Evolutionary conservation across 306 rosid species (phyloP).

Genomic region (Cicer arietinum): DNA sequence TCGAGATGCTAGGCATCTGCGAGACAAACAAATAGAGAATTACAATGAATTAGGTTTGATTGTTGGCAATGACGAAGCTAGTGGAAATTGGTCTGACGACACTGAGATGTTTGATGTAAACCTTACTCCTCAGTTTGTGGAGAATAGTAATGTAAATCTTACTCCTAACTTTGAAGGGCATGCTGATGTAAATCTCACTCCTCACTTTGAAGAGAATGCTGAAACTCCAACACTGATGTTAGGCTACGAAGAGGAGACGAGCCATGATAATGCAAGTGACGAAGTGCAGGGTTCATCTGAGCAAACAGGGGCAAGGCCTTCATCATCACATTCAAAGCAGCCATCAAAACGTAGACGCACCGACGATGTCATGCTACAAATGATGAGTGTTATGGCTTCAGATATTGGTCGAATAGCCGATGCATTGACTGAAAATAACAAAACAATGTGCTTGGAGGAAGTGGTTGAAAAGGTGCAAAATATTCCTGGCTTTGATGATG

Average conservation of each 20-base stretch:
- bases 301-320: conserved; percentile 60
- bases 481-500: conserved; percentile 61
- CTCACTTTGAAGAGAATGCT: conserved; percentile 46
- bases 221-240: conserved; percentile 47
- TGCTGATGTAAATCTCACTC: conserved; percentile 23
- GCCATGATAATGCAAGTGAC: conserved; percentile 50
- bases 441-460: conserved; percentile 51
- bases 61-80: conserved; percentile 54
- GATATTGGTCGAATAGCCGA: conserved; percentile 61
- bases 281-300: conserved; percentile 57
- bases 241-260: conserved; percentile 43
- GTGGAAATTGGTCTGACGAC: conserved; percentile 51
- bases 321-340: conserved; percentile 58
- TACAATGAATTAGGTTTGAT: conserved; percentile 52
- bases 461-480: conserved; percentile 59
- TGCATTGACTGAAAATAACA: conserved; percentile 55
- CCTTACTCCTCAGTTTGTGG: conserved; percentile 41
- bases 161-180: conserved; percentile 42
- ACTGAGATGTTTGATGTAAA: conserved; percentile 46
- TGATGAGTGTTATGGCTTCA: conserved; percentile 63
- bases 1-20: conserved; percentile 54
- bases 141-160: conserved; percentile 29
- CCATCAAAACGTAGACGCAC: conserved; percentile 51
- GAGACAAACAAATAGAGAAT: conserved; percentile 50
- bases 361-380: conserved; percentile 51